These are phyloP conservation scores for Delonix regia DNA, from an alignment of 306 rosid genomes.

Conservation along the genomic window DNA sequence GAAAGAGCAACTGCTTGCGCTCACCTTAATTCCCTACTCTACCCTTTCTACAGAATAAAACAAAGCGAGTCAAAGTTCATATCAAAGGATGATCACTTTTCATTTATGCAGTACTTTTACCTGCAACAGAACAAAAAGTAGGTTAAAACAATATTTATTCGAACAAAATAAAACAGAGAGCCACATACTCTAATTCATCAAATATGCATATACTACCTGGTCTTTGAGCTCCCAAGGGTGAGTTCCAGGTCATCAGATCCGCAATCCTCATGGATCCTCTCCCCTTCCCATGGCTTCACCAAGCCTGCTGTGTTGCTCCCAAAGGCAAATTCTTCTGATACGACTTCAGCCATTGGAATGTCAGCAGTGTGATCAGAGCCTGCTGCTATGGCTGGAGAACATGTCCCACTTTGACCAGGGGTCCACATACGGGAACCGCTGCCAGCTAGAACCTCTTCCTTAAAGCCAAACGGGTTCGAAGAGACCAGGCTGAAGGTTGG, in stretches of 20 bases:
- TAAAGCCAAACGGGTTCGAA: slow-evolving; percentile 80
- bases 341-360: slow-evolving; percentile 74
- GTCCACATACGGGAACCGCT: slow-evolving; percentile 84
- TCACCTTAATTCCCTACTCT: slow-evolving; percentile 39
- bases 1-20: slow-evolving; percentile 41
- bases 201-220: slow-evolving; percentile 53
- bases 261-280: slow-evolving; percentile 74
- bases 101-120: slow-evolving; percentile 39
- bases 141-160: slow-evolving; percentile 12
- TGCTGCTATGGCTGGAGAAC: slow-evolving; percentile 83
- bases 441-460: slow-evolving; percentile 64
- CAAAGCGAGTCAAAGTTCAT: slow-evolving; percentile 40
- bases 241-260: slow-evolving; percentile 92
- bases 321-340: slow-evolving; percentile 83
- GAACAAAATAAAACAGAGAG: slow-evolving; percentile 3
- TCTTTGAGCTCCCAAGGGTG: slow-evolving; percentile 84
- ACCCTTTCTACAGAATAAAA: slow-evolving; percentile 37
- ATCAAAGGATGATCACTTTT: slow-evolving; percentile 31
- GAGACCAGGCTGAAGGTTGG: slow-evolving; percentile 85
- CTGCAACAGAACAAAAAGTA: slow-evolving; percentile 42
- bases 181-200: background rate
- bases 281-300: slow-evolving; percentile 92
- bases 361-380: slow-evolving; percentile 78
- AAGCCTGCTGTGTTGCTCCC: slow-evolving; percentile 68
- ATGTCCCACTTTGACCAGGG: slow-evolving; percentile 91